Evolutionary conservation across 306 rosid species (phyloP).

Genomic region (Dicorynia guianensis): DNA sequence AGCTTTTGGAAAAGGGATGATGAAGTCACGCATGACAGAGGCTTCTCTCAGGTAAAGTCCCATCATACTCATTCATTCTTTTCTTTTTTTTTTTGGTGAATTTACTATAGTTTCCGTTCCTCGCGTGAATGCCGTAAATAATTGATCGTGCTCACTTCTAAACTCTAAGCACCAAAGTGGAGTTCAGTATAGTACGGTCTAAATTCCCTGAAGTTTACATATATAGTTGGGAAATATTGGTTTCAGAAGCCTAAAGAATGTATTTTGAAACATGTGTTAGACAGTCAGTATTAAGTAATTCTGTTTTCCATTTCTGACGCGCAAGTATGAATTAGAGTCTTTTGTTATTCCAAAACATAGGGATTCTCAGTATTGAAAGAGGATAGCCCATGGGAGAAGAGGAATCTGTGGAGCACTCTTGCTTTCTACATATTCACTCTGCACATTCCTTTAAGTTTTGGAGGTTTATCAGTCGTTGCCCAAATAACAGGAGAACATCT

Average conservation of each 20-base stretch:
- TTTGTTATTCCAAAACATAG: constrained; percentile 44
- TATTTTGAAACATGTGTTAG: not conserved
- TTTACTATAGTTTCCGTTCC: not conserved
- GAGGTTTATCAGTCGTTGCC: constrained; percentile 72
- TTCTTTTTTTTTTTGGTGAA: not conserved
- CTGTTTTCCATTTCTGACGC: too few species aligned
- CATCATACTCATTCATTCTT: too few species aligned
- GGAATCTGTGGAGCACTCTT: constrained; percentile 65
- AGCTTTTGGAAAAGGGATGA: constrained; percentile 51
- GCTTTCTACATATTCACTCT: constrained; percentile 71
- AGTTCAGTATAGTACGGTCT: not conserved
- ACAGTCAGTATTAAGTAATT: not conserved
- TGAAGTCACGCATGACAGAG: constrained; percentile 38
- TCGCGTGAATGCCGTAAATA: not conserved
- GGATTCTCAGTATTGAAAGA: constrained; percentile 65
- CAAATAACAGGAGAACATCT: constrained; percentile 49
- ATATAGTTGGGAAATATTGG: too few species aligned
- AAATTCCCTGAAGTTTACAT: too few species aligned
- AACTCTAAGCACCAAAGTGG: not conserved
- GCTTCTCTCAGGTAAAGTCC: constrained; percentile 51
- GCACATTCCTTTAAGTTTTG: constrained; percentile 92
- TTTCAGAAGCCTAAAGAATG: too few species aligned
- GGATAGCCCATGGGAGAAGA: constrained; percentile 70
- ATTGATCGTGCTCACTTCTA: not conserved
- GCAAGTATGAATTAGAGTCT: constrained; percentile 1